Evolutionary conservation across 2,329 filamentous ascomycete species (phyloP), one percentile per base, ranked within the genome.

Genomic region (Penicillium sp.): DNA sequence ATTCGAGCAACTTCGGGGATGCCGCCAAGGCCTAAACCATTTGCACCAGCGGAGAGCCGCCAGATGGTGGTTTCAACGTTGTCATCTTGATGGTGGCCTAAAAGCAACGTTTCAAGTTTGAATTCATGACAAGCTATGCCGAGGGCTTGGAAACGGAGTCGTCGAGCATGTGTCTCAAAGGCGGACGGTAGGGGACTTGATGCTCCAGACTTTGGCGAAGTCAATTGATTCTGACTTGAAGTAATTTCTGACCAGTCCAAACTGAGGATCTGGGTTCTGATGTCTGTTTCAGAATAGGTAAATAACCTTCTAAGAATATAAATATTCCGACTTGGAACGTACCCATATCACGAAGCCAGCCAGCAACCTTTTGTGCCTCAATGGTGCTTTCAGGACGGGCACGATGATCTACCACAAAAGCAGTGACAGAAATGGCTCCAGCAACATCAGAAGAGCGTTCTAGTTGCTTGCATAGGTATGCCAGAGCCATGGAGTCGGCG

Each of bases 401-500:
- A 59, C 78, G 78, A 67, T 88, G 86, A 63, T 88, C 84, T 13
- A 88, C 82, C 36, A 88, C 82, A 65, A 87, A 85, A 0, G 80
- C 84, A 44, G 78, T 79, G 21, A 83, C 76, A 15, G 70, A 73
- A 43, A 50, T 61, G 17, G 58, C 57, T 13, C 63, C 63, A 38
- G 63, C 51, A 17, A 65, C 55, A 25, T 56, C 62, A 6, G 65
- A 58, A 17, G 55, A 57, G 33, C 55, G 83, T 67, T 74, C 69
- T 58, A 76, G 62, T 45, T 78, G 74, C 49, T 80, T 82, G 70
- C 89, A 90, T 36, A 97, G 82, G 59, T 81, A 86, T 55, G 92
- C 91, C 59, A 99, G 80, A 29, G 93, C 93, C 93, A 97, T 99
- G n/a, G 93, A 97, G 75, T 99, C 94, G 39, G 94, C 90, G 8